Conservation (phyloP, 352 stramenopile genomes). For the Globisporangium mamillatum region DNA sequence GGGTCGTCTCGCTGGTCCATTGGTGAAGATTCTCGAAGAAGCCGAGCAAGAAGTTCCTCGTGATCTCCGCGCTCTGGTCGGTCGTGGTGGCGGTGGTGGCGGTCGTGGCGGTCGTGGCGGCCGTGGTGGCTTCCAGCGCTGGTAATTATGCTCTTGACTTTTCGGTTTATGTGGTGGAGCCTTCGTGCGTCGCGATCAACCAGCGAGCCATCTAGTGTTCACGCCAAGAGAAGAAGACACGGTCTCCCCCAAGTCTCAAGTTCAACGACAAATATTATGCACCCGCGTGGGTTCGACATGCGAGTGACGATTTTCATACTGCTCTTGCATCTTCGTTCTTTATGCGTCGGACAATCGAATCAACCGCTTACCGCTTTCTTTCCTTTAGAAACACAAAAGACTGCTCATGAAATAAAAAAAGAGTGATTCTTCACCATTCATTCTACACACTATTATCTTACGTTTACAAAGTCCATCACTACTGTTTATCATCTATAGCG, state of each 20-base stretch:
- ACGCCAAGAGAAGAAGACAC: background rate
- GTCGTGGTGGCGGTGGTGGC: constrained; percentile 57
- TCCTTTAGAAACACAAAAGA: background rate
- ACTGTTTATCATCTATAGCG: background rate
- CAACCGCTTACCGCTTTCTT: background rate
- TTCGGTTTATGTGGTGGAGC: background rate
- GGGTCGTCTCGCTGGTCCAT: constrained; percentile 59
- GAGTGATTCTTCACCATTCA: background rate
- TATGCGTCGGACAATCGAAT: background rate
- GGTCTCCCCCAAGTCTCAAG: background rate
- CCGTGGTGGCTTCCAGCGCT: constrained; percentile 33
- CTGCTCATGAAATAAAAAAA: background rate
- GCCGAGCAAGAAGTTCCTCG: constrained; percentile 88
- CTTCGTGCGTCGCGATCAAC: background rate
- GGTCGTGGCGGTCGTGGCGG: constrained; percentile 55
- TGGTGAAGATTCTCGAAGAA: constrained; percentile 90
- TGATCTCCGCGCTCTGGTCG: constrained; percentile 70
- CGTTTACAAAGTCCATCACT: no score
- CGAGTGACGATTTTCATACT: background rate
- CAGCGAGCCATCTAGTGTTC: background rate
- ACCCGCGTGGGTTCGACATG: background rate
- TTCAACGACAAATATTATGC: background rate
- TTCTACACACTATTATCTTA: background rate
- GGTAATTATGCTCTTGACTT: constrained; percentile 31
- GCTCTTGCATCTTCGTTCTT: background rate